Percentiles rank a stretch among this genome's conserved stretches.
phyloP scores from a whole-genome alignment of 2,329 filamentous ascomycete genomes.

The Paraphaeosphaeria minitans region DNA sequence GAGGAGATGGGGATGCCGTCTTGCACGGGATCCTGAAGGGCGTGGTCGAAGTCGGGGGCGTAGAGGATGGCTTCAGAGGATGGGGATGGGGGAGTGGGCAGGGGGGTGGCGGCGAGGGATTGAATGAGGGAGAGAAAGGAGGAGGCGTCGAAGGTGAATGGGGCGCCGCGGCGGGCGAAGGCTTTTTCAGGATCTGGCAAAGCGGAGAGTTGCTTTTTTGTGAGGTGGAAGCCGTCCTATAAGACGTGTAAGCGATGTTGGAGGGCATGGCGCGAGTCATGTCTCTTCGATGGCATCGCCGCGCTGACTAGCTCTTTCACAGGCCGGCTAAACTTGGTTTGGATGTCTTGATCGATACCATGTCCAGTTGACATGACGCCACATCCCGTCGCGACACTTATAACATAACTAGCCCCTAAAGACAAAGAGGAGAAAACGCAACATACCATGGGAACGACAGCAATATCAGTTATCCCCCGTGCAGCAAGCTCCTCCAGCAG shows the following conservation, averaged over 20 bases:
- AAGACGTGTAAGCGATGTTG: background rate
- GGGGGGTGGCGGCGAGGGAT: conserved; percentile 20
- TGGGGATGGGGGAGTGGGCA: conserved; percentile 20
- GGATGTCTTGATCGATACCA: too few species aligned
- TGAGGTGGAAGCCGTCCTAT: conserved; percentile 37
- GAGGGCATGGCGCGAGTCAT: too few species aligned
- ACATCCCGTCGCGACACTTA: too few species aligned
- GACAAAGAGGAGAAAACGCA: background rate
- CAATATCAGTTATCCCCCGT: conserved; percentile 24
- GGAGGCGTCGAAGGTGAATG: conserved; percentile 33
- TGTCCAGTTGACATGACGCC: too few species aligned
- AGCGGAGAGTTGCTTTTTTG: conserved; percentile 22
- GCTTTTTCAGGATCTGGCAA: conserved; percentile 27
- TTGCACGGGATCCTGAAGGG: conserved; percentile 28
- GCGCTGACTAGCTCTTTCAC: too few species aligned
- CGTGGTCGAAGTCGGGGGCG: conserved; percentile 35
- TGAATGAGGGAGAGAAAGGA: conserved; percentile 25
- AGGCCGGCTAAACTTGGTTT: too few species aligned
- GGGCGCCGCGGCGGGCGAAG: conserved; percentile 31
- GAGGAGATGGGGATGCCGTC: conserved; percentile 27
- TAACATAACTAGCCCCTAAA: too few species aligned
- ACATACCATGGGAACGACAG: conserved; percentile 33
- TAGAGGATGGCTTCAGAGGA: conserved; percentile 22
- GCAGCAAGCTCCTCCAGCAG: conserved; percentile 26
- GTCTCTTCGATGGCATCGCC: too few species aligned